Evolutionary conservation across 2,329 filamentous ascomycete species (phyloP).

Genomic region (Venturia oleaginea): DNA sequence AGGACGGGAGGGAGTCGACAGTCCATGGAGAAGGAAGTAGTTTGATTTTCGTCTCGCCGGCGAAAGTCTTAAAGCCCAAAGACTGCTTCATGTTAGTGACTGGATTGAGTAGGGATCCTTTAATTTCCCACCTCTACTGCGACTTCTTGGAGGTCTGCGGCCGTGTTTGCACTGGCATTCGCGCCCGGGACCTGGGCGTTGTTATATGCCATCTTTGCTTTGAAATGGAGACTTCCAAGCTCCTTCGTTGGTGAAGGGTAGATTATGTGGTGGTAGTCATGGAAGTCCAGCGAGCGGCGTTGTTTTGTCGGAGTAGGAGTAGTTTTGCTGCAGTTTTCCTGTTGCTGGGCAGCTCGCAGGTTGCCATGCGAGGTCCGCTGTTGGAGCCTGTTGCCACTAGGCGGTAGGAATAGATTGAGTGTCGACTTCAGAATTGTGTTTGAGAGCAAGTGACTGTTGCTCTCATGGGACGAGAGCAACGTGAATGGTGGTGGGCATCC

Average conservation of each 20-base stretch:
- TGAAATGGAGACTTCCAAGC: background rate
- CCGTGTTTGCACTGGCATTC: constrained; percentile 19
- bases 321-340: background rate
- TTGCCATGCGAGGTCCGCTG: background rate
- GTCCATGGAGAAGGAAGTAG: constrained; percentile 72
- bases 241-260: background rate
- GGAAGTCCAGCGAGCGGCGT: background rate
- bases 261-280: background rate
- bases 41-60: constrained; percentile 73
- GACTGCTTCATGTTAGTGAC: constrained; percentile 32
- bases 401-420: constrained; percentile 7
- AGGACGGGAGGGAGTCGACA: constrained; percentile 54
- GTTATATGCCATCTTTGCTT: constrained; percentile 52
- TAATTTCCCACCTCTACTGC: constrained; percentile 3
- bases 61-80: constrained; percentile 72
- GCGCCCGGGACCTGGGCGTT: constrained; percentile 33
- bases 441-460: background rate
- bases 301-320: background rate
- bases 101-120: background rate
- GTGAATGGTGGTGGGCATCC: background rate
- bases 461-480: background rate
- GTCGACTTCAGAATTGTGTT: constrained; percentile 2
- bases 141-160: constrained; percentile 9
- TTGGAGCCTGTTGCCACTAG: constrained; percentile 3
- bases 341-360: background rate